phyloP scores from a whole-genome alignment of 495 filamentous ascomycete species.

The Podospora tetraspora region DNA sequence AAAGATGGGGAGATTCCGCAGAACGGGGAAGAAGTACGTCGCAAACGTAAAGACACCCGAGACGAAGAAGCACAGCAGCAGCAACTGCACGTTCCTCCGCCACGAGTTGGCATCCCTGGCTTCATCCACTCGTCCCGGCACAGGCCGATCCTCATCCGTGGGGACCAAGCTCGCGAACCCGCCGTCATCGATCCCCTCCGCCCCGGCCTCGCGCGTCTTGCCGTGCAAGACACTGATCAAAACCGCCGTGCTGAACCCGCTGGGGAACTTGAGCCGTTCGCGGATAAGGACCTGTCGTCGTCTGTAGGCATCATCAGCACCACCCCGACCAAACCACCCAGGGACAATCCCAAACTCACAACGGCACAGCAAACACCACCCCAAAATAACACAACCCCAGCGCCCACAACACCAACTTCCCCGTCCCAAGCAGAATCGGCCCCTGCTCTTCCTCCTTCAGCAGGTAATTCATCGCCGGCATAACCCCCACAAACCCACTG shows the following conservation, averaged over 20 bases:
- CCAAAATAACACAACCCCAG: slow-evolving; percentile 92
- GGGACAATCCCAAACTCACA: slow-evolving; percentile 17
- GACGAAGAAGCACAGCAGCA: slow-evolving; percentile 48
- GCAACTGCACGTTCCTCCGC: slow-evolving; percentile 47
- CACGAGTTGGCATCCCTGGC: slow-evolving; percentile 27
- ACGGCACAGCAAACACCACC: slow-evolving; percentile 89
- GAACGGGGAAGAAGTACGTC: slow-evolving; percentile 84
- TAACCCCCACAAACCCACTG: slow-evolving; percentile 9
- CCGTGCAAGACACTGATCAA: slow-evolving; percentile 88
- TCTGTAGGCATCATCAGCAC: slow-evolving; percentile 11
- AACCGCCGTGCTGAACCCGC: slow-evolving; percentile 88
- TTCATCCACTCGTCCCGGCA: slow-evolving; percentile 12
- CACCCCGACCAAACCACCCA: not conserved
- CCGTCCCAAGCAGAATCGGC: slow-evolving; percentile 63
- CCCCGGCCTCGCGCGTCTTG: slow-evolving; percentile 23
- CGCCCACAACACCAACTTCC: slow-evolving; percentile 81
- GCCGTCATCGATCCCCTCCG: slow-evolving; percentile 5
- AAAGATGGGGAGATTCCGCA: slow-evolving; percentile 81
- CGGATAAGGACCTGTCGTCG: slow-evolving; percentile 84
- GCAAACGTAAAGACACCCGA: slow-evolving; percentile 66
- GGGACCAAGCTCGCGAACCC: slow-evolving; percentile 9
- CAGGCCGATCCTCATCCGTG: slow-evolving; percentile 4
- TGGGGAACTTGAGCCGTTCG: slow-evolving; percentile 90
- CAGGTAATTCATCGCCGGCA: slow-evolving; percentile 81
- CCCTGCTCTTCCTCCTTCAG: slow-evolving; percentile 70